Conservation (phyloP, 768 basidiomycete genomes). For the Clathrus columnatus region DNA sequence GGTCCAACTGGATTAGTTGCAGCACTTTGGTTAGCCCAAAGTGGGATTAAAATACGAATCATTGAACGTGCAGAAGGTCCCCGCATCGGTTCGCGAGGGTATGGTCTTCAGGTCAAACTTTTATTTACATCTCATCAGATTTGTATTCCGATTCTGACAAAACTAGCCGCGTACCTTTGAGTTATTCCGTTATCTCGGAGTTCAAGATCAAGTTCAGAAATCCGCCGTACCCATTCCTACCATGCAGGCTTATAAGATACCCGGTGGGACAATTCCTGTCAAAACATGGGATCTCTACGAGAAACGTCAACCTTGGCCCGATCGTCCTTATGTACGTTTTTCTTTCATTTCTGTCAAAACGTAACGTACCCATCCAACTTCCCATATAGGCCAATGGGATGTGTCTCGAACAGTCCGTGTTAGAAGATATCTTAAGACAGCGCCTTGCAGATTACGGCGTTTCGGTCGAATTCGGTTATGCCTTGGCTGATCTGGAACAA, state of each 20-base stretch:
- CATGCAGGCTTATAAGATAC: constrained; percentile 13
- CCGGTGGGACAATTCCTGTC: constrained; percentile 14
- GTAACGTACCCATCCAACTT: not conserved
- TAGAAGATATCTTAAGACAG: constrained; percentile 25
- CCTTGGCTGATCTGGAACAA: constrained; percentile 37
- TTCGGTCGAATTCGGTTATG: constrained; percentile 35
- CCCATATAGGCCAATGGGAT: constrained; percentile 18
- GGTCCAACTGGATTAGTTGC: constrained; percentile 10
- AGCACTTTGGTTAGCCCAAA: constrained; percentile 8
- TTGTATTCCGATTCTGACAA: not conserved
- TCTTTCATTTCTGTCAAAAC: not conserved
- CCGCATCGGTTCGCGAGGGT: constrained; percentile 19
- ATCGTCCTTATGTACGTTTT: not conserved
- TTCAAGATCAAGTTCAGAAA: constrained; percentile 14
- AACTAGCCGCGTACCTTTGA: constrained; percentile 21
- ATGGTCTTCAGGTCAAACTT: constrained; percentile 16
- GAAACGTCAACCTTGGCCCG: not conserved
- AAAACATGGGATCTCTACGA: constrained; percentile 18
- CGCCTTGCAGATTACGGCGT: constrained; percentile 22
- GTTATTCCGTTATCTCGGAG: constrained; percentile 20
- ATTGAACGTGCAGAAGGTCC: constrained; percentile 14
- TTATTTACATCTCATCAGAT: too few relatives aligned
- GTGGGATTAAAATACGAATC: constrained; percentile 10
- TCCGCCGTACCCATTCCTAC: not conserved
- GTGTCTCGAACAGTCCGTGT: constrained; percentile 21